These are phyloP conservation scores for Oryza rufipogon DNA, from an alignment of 176 grass and related monocot genomes.

Conservation along the genomic window DNA sequence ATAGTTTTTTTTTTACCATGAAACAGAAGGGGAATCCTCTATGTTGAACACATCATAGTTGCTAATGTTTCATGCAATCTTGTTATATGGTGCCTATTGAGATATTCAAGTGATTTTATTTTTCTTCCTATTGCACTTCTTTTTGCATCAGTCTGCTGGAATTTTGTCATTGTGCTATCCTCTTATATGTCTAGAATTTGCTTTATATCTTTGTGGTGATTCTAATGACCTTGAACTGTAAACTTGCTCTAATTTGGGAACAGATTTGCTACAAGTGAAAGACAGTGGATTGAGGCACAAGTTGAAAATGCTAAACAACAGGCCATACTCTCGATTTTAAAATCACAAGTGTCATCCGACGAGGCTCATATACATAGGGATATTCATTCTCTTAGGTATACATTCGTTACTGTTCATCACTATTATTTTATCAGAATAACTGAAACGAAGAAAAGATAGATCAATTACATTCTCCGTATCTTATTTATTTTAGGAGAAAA, in stretches of 20 bases:
- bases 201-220: conserved; percentile 9
- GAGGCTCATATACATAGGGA: conserved; percentile 94
- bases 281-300: conserved; percentile 98
- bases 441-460: conserved; percentile 24
- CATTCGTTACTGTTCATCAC: conserved; percentile 24
- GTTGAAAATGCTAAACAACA: conserved; percentile 98
- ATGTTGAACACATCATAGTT: conserved; percentile 1
- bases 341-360: conserved; percentile 89
- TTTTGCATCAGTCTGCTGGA: not conserved
- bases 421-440: not conserved
- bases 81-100: conserved; percentile 20
- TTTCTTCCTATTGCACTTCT: not conserved
- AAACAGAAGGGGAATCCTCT: too few relatives aligned
- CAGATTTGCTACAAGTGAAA: conserved; percentile 99
- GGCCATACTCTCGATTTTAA: conserved; percentile 81
- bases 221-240: not conserved
- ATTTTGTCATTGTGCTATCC: not conserved
- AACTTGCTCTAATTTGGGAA: conserved; percentile 38
- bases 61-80: conserved; percentile 17
- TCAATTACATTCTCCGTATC: conserved; percentile 6
- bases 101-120: not conserved
- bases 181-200: conserved; percentile 4
- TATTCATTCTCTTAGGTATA: conserved; percentile 93
- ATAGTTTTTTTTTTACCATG: not conserved
- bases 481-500: conserved; percentile 71